phyloP scores from a whole-genome alignment of 768 basidiomycete species.

The Fistulinella prunicolor region DNA sequence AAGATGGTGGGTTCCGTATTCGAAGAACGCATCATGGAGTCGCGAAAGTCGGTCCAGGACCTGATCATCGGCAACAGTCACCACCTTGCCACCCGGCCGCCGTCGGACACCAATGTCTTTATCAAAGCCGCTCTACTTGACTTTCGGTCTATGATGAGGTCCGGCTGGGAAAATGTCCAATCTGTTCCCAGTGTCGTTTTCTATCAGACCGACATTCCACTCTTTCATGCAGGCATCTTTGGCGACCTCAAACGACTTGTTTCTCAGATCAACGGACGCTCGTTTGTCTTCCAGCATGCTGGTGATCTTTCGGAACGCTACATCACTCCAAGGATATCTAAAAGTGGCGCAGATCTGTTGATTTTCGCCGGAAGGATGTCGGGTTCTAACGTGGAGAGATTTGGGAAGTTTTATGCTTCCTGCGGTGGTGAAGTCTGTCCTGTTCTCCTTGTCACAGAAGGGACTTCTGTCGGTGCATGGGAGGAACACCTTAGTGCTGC shows the following conservation, averaged over 20 bases:
- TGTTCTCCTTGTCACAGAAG: conserved; percentile 20
- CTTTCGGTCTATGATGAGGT: conserved; percentile 26
- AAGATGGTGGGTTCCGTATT: conserved; percentile 16
- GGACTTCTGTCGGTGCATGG: conserved; percentile 9
- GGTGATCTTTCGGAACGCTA: conserved; percentile 15
- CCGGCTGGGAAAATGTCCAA: conserved; percentile 24
- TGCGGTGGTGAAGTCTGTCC: conserved; percentile 26
- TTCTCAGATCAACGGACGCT: conserved; percentile 22
- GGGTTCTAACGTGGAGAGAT: conserved; percentile 5
- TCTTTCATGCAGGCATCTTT: conserved; percentile 15
- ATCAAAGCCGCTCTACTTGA: conserved; percentile 28
- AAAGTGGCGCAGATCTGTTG: conserved; percentile 25
- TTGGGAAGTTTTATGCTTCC: conserved; percentile 13
- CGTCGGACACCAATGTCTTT: conserved; percentile 17
- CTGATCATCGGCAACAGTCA: conserved; percentile 23
- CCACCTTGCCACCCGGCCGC: conserved; percentile 13
- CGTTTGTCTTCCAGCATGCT: conserved; percentile 22
- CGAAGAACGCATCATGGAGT: conserved; percentile 16
- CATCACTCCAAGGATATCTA: conserved; percentile 15
- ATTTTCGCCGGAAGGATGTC: conserved; percentile 19
- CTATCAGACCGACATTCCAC: conserved; percentile 11
- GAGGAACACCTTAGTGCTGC: not conserved
- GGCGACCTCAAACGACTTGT: conserved; percentile 16
- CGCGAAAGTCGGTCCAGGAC: conserved; percentile 19
- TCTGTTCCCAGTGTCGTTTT: conserved; percentile 18